These are phyloP conservation scores for Yarrowia sp. DNA, from an alignment of 805 yeast genomes.

Conservation along the genomic window DNA sequence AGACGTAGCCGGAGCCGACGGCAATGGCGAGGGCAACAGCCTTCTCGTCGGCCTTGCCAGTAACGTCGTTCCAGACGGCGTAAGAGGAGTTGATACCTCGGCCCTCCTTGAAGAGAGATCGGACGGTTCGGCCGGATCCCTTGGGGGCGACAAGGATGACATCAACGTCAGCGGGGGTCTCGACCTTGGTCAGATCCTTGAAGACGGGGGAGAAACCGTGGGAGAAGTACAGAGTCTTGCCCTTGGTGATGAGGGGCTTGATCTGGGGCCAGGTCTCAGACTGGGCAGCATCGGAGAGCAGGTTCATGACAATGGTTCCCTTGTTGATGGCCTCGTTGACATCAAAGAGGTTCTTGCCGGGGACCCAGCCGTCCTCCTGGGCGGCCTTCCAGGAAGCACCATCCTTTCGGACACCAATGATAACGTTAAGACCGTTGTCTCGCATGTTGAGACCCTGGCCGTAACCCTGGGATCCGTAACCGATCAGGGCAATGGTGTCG, in stretches of 20 bases:
- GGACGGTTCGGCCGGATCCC: conserved; percentile 99
- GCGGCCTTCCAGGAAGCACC: conserved; percentile 99
- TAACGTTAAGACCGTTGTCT: conserved; percentile 97
- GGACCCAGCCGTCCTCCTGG: conserved; percentile 99
- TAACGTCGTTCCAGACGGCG: conserved; percentile 99
- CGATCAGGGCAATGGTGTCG: conserved; percentile 95
- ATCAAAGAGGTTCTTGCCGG: conserved; percentile 96
- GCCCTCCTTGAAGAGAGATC: conserved; percentile 99
- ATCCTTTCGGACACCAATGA: conserved; percentile 95
- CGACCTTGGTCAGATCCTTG: conserved; percentile 96
- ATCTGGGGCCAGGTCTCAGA: conserved; percentile 92
- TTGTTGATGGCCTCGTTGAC: conserved; percentile 87
- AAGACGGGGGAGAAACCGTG: conserved; percentile 99
- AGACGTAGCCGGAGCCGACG: conserved; percentile 99
- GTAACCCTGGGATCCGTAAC: conserved; percentile 99
- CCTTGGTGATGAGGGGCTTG: conserved; percentile 91
- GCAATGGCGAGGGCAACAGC: conserved; percentile 98
- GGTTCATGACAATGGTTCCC: conserved; percentile 96
- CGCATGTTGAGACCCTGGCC: conserved; percentile 99
- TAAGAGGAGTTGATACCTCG: conserved; percentile 99
- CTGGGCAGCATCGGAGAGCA: conserved; percentile 98
- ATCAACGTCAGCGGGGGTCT: conserved; percentile 89
- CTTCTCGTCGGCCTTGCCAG: conserved; percentile 99
- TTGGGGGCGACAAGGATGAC: conserved; percentile 99
- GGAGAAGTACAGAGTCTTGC: conserved; percentile 96